Percentiles rank a stretch among this genome's conserved stretches.
Conservation (phyloP, 2,329 filamentous ascomycete species). For the Fusarium vanettenii region DNA sequence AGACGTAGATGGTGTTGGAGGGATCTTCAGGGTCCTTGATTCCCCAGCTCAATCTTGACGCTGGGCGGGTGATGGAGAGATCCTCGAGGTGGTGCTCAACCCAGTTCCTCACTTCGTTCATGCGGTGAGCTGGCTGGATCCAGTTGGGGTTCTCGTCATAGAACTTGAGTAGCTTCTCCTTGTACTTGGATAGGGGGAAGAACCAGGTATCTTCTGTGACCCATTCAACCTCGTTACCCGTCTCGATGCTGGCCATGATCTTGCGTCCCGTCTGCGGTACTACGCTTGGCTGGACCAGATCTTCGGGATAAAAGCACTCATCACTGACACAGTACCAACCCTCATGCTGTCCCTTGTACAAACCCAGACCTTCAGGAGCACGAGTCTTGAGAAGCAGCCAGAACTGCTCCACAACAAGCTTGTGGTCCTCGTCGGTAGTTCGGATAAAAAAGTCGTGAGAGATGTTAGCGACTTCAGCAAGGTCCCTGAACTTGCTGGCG, state of each 20-base stretch:
- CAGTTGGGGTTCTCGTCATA: slow-evolving; percentile 83
- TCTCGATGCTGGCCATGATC: slow-evolving; percentile 85
- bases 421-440: slow-evolving; percentile 87
- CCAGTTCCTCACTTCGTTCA: slow-evolving; percentile 82
- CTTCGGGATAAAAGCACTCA: slow-evolving; percentile 92
- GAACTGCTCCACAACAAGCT: slow-evolving; percentile 86
- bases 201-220: slow-evolving; percentile 94
- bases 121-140: slow-evolving; percentile 77
- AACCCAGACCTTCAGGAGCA: slow-evolving; percentile 71
- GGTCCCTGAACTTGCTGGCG: slow-evolving; percentile 79
- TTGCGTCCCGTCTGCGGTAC: slow-evolving; percentile 86
- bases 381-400: slow-evolving; percentile 79
- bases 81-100: slow-evolving; percentile 85
- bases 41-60: slow-evolving; percentile 84
- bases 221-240: slow-evolving; percentile 94
- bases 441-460: slow-evolving; percentile 89
- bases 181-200: slow-evolving; percentile 87
- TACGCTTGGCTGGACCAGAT: slow-evolving; percentile 77
- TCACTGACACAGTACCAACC: slow-evolving; percentile 98
- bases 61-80: slow-evolving; percentile 87
- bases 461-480: slow-evolving; percentile 77
- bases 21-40: slow-evolving; percentile 87
- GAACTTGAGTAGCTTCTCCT: slow-evolving; percentile 80
- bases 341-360: slow-evolving; percentile 88
- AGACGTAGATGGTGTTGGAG: slow-evolving; percentile 95